A percentile compares a stretch with the other conserved stretches of the same genome.
Evolutionary conservation across 1,139 yeast species (phyloP).

Genomic region (Saccharomyces hybrid): DNA sequence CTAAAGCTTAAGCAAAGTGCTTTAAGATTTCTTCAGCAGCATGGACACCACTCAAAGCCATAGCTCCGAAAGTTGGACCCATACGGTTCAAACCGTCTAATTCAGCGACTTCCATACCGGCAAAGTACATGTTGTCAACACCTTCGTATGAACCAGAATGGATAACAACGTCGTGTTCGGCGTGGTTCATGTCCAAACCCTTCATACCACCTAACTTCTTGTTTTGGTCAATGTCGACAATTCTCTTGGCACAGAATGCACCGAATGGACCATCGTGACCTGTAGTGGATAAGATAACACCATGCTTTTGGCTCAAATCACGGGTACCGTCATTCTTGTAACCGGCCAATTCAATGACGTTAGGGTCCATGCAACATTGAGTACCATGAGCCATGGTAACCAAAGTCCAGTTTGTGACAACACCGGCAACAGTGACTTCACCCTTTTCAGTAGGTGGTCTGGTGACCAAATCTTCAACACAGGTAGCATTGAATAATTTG

Average conservation of each 20-base stretch:
- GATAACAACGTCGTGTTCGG: constrained; percentile 72
- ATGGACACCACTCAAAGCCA: constrained; percentile 70
- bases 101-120: constrained; percentile 78
- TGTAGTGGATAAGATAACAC: constrained; percentile 65
- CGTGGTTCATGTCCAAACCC: constrained; percentile 71
- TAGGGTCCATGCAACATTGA: constrained; percentile 81
- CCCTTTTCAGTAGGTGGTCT: constrained; percentile 30
- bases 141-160: constrained; percentile 53
- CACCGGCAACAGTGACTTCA: no score
- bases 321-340: constrained; percentile 30
- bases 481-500: constrained; percentile 72
- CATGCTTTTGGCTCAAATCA: constrained; percentile 40
- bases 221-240: constrained; percentile 33
- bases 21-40: constrained; percentile 51
- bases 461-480: constrained; percentile 74
- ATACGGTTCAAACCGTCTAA: constrained; percentile 72
- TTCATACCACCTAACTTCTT: constrained; percentile 63
- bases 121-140: constrained; percentile 64
- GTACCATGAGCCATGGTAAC: constrained; percentile 71
- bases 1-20: constrained; percentile 16
- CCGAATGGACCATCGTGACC: constrained; percentile 86
- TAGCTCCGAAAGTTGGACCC: constrained; percentile 84
- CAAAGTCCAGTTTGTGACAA: constrained; percentile 47
- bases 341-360: constrained; percentile 46
- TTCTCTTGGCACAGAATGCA: constrained; percentile 48